These are phyloP conservation scores for Oryza glaberrima DNA, from an alignment of 176 grass and related monocot genomes.

Conservation along the genomic window DNA sequence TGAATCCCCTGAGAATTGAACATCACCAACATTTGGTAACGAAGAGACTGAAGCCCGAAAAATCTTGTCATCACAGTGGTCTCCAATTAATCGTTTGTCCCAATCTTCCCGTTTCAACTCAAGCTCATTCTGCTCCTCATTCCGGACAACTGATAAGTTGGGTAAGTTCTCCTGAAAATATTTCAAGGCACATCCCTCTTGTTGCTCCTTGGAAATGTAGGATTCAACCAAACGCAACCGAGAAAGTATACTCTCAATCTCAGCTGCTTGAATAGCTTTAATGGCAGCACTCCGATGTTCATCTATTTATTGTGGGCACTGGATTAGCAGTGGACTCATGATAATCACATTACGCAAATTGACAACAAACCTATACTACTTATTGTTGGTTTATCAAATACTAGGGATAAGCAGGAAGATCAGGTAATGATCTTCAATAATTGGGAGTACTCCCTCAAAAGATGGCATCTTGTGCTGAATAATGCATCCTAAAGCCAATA, in stretches of 20 bases:
- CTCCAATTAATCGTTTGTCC: conserved; percentile 35
- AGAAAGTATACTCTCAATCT: conserved; percentile 63
- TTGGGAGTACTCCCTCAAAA: neutral
- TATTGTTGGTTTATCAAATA: neutral
- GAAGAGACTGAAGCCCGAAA: conserved; percentile 53
- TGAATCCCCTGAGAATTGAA: conserved; percentile 71
- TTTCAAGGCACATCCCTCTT: conserved; percentile 59
- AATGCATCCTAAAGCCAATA: conserved; percentile 1
- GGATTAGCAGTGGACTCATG: conserved; percentile 15
- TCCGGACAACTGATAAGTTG: conserved; percentile 49
- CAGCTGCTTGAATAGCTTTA: conserved; percentile 58
- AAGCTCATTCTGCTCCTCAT: conserved; percentile 51
- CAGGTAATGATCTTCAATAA: neutral
- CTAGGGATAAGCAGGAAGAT: neutral
- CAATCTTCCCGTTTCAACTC: conserved; percentile 74
- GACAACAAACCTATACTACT: neutral
- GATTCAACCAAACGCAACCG: conserved; percentile 51
- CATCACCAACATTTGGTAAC: conserved; percentile 43
- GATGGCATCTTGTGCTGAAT: neutral
- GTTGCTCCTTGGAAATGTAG: conserved; percentile 65
- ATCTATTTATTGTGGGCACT: conserved; percentile 50
- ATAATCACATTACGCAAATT: neutral
- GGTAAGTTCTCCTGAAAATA: conserved; percentile 84
- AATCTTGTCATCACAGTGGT: conserved; percentile 47
- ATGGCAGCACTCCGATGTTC: conserved; percentile 60